Evolutionary conservation across 371 early-diverging fungal genomes (phyloP).

Genomic region (Sporodiniella umbellata): DNA sequence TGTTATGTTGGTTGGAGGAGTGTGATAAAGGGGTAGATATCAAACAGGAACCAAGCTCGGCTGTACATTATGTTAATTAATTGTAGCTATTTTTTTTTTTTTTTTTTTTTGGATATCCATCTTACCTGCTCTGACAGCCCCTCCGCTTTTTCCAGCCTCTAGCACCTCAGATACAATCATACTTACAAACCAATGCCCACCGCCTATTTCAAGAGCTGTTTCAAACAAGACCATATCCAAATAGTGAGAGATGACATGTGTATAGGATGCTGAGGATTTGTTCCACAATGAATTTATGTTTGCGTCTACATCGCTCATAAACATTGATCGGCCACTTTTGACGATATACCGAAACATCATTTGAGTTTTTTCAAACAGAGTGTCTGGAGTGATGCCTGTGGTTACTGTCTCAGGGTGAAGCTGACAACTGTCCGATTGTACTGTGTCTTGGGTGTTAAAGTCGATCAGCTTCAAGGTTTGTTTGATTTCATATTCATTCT

Average conservation of each 20-base stretch:
- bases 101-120: too few species aligned
- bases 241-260: slow-evolving; percentile 36
- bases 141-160: slow-evolving; percentile 48
- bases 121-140: slow-evolving; percentile 51
- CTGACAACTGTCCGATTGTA: slow-evolving; percentile 5
- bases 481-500: neutral
- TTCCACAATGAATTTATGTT: slow-evolving; percentile 34
- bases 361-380: slow-evolving; percentile 34
- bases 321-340: slow-evolving; percentile 49
- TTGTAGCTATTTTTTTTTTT: too few species aligned
- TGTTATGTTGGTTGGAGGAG: slow-evolving; percentile 18
- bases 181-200: slow-evolving; percentile 41
- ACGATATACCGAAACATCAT: slow-evolving; percentile 47
- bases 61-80: slow-evolving; percentile 16
- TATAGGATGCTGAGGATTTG: slow-evolving; percentile 8
- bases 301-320: slow-evolving; percentile 47
- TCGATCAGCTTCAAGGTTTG: slow-evolving; percentile 8
- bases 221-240: slow-evolving; percentile 48
- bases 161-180: slow-evolving; percentile 47
- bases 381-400: slow-evolving; percentile 26
- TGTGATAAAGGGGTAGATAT: slow-evolving; percentile 36
- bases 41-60: slow-evolving; percentile 47
- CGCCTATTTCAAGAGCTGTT: slow-evolving; percentile 42
- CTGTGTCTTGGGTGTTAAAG: slow-evolving; percentile 14
- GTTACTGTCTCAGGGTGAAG: slow-evolving; percentile 27